Evolutionary conservation across 169 alveolate genomes (phyloP).

Genomic region (Plasmodium yoelii): DNA sequence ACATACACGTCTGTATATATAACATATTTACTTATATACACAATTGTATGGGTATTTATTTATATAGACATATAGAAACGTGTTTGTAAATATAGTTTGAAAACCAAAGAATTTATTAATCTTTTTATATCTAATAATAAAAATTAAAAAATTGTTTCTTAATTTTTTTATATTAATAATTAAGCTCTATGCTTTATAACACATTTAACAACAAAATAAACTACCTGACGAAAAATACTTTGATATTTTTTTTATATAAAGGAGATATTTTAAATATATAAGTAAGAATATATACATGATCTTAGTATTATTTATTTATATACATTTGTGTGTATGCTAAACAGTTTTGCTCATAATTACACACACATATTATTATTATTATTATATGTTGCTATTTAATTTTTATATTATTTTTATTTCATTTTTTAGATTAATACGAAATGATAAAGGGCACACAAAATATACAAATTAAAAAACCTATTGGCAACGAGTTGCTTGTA

Average conservation of each 20-base stretch:
- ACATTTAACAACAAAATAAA: too few relatives aligned
- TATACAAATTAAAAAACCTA: constrained; percentile 22
- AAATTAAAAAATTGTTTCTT: too few relatives aligned
- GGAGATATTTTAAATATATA: too few relatives aligned
- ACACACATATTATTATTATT: not conserved
- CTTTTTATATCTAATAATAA: too few relatives aligned
- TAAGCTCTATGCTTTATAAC: too few relatives aligned
- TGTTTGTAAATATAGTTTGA: not conserved
- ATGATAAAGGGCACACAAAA: constrained; percentile 33
- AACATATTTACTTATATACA: not conserved
- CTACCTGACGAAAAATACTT: too few relatives aligned
- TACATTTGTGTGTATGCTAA: too few relatives aligned
- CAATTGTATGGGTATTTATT: not conserved
- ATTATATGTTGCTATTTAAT: not conserved
- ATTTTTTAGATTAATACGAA: constrained; percentile 15
- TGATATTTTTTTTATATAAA: too few relatives aligned
- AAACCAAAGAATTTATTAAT: not conserved
- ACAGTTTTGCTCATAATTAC: not conserved
- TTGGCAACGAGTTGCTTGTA: constrained; percentile 35
- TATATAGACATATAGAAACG: too few relatives aligned
- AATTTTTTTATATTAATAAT: too few relatives aligned
- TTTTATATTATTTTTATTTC: not conserved
- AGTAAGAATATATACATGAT: too few relatives aligned
- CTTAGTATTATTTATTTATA: too few relatives aligned
- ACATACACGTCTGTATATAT: not conserved